Base-by-base conservation (phyloP, 495 filamentous ascomycete species). In the Penicillium argentinense region DNA sequence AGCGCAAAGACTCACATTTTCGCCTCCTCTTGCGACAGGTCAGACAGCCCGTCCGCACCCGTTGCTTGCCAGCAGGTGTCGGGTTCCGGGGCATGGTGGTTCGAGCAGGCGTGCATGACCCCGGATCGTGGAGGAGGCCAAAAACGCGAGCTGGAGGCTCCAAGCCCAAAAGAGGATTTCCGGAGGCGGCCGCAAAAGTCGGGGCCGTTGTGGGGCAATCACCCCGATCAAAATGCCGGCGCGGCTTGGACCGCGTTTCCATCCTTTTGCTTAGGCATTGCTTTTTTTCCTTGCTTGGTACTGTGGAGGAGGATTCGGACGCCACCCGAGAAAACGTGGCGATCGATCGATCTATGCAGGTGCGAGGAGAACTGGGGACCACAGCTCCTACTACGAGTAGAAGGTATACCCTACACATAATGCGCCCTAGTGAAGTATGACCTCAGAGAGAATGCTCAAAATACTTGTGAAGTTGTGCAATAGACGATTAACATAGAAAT, bases 1-100 rank as follows among this genome's bases (percentile, higher is more conserved):
- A 21, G 30, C 9, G 3, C n/a, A n/a, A 16, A 18, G 12, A 39
- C 56, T 17, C 37, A 60, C 59, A 62, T 57, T 62, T 62, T 47
- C 59, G 47, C 21, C 59, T 33, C 26, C 59, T 51, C 19, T 57
- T 62, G 6, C 59, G 56, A 42, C 59, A 62, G 2, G 59, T 60
- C 14, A 62, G 25, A 51, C 59, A 62, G 7, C 59, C 59, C 13
- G 59, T 62, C 30, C 59, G 30, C 16, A 62, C 59, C 32, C 59
- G 49, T 37, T 62, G 59, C 42, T 62, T 62, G 21, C 43, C 47
- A 11, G 56, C 46, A 17, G 59, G 59, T 12, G 59, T 62, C 40
- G 56, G 56, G 45, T 62, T 62, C 8, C 59, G 41, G 12, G 59
- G 56, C 59, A 62, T 62, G 24, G 9, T 49, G 49, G 30, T 23